phyloP scores from a whole-genome alignment of 768 basidiomycete species.

The Agaricus blazei region DNA sequence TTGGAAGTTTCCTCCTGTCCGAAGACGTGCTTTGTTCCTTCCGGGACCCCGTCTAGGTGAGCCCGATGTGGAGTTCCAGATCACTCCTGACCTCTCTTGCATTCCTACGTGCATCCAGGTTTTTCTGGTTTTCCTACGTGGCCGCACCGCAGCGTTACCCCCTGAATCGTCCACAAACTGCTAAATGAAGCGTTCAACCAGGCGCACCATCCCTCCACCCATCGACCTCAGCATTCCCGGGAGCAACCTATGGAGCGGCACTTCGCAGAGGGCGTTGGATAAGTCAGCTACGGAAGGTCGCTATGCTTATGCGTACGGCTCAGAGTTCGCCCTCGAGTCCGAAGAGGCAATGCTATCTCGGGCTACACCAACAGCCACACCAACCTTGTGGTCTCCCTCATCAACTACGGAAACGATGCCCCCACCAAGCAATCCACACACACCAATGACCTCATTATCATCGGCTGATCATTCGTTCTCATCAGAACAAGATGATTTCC shows the following conservation, averaged over 20 bases:
- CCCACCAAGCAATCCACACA: not conserved
- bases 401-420: not conserved
- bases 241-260: not conserved
- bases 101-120: no score
- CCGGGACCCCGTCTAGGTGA: no score
- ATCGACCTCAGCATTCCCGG: conserved; percentile 7
- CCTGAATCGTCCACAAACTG: no score
- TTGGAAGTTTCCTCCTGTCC: no score
- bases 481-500: conserved; percentile 1
- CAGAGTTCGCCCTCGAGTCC: not conserved
- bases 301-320: not conserved
- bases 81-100: no score
- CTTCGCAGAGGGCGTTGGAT: not conserved
- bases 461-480: not conserved
- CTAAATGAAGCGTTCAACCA: conserved; percentile 9
- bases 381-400: not conserved
- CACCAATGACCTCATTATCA: not conserved
- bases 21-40: no score
- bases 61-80: no score
- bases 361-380: not conserved
- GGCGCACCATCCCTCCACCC: conserved; percentile 4
- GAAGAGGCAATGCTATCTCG: not conserved
- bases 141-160: no score
- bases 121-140: no score
- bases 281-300: not conserved